Conservation (phyloP, 2,329 filamentous ascomycete genomes). For the Aspergillus brunneoviolaceus region DNA sequence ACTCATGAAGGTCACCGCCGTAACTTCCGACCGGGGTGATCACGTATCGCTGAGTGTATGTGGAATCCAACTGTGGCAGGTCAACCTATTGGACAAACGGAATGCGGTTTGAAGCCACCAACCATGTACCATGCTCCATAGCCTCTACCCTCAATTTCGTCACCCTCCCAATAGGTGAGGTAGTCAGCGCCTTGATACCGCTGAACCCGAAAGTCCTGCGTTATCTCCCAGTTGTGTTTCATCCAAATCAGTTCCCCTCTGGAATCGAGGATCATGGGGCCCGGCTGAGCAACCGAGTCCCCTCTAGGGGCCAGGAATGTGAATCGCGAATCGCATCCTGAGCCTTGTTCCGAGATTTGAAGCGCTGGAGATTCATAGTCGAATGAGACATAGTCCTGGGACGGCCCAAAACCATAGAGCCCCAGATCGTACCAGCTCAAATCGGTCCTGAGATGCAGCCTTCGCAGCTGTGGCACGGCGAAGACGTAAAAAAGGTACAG, state of each 20-base stretch:
- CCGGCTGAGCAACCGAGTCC: conserved; percentile 29
- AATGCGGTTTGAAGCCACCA: not conserved
- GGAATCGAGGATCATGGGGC: conserved; percentile 30
- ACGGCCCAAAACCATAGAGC: conserved; percentile 31
- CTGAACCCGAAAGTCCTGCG: conserved; percentile 30
- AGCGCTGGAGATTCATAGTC: conserved; percentile 28
- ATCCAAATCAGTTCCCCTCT: conserved; percentile 30
- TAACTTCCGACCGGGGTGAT: conserved; percentile 22
- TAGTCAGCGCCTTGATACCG: conserved; percentile 24
- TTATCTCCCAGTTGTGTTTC: conserved; percentile 22
- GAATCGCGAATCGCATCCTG: conserved; percentile 30
- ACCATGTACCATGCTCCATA: conserved; percentile 30
- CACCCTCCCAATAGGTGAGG: conserved; percentile 29
- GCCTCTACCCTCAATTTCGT: conserved; percentile 20
- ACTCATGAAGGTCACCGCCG: conserved; percentile 35
- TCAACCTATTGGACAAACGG: not conserved
- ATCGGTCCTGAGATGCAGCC: conserved; percentile 18
- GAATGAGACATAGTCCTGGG: conserved; percentile 30
- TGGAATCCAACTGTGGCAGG: conserved; percentile 24
- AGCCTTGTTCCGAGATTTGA: conserved; percentile 24
- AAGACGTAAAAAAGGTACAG: conserved; percentile 22
- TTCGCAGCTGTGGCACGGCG: conserved; percentile 18
- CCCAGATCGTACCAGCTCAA: conserved; percentile 32
- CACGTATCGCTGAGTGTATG: conserved; percentile 23
- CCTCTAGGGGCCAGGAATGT: conserved; percentile 34